phyloP scores from a whole-genome alignment of 1,139 yeast species.

The Kodamaea sp. region DNA sequence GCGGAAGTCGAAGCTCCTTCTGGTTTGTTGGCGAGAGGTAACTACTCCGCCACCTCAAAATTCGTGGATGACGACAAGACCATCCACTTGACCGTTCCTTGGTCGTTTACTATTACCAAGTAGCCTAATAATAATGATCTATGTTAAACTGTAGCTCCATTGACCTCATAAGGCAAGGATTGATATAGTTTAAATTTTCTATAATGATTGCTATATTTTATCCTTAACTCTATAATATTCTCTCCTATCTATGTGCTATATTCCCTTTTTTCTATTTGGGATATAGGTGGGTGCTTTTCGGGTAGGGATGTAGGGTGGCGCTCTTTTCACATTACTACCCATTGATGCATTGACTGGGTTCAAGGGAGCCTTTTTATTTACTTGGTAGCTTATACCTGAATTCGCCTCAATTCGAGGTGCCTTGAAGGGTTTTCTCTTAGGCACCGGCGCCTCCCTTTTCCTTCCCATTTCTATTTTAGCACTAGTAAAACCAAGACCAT shows the following conservation, averaged over 20 bases:
- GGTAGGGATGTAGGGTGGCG: conserved; percentile 7
- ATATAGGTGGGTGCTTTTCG: conserved; percentile 27
- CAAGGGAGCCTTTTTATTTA: too few relatives aligned
- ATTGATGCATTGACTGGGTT: too few relatives aligned
- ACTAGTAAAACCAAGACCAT: conserved; percentile 13
- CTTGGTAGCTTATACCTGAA: too few relatives aligned
- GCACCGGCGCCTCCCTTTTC: conserved; percentile 1
- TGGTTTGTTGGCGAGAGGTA: conserved; percentile 86
- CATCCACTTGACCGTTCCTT: conserved; percentile 73
- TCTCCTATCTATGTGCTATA: too few relatives aligned
- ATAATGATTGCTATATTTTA: too few relatives aligned
- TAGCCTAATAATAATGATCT: conserved; percentile 16
- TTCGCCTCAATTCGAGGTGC: conserved; percentile 10
- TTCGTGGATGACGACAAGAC: conserved; percentile 86
- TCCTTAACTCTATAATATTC: too few relatives aligned
- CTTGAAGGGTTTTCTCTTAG: conserved; percentile 2
- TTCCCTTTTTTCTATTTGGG: conserved; percentile 19
- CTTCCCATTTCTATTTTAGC: conserved; percentile 13
- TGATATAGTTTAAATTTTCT: too few relatives aligned
- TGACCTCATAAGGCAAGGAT: background rate
- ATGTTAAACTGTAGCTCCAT: background rate
- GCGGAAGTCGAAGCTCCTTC: conserved; percentile 93
- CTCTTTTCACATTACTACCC: background rate
- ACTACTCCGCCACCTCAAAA: conserved; percentile 76
- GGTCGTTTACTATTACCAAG: conserved; percentile 82